These are phyloP conservation scores for Leishmania braziliensis DNA, from an alignment of 208 protist species.

Conservation along the genomic window DNA sequence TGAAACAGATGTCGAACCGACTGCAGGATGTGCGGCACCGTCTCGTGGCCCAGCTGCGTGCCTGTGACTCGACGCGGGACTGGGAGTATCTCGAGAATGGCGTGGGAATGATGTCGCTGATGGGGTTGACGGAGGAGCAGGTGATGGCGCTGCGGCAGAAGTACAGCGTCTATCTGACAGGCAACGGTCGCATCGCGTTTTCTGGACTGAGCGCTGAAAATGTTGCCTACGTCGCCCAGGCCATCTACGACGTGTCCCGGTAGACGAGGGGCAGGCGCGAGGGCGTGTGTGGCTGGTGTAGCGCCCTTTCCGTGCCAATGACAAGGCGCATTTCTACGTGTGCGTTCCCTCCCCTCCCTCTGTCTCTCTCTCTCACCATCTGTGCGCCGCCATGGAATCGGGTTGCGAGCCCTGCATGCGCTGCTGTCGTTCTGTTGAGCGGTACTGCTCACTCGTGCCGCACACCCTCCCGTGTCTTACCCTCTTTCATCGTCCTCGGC, in stretches of 20 bases:
- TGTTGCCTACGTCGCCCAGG: slow-evolving; percentile 72
- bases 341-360: too few species aligned
- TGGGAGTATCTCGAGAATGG: slow-evolving; percentile 95
- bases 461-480: background rate
- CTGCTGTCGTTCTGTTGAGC: background rate
- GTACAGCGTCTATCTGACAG: slow-evolving; percentile 81
- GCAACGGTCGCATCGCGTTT: slow-evolving; percentile 77
- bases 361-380: background rate
- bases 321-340: background rate
- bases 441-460: background rate
- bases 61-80: slow-evolving; percentile 56
- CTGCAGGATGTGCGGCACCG: slow-evolving; percentile 62
- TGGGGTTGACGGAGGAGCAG: slow-evolving; percentile 87
- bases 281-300: background rate
- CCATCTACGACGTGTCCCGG: slow-evolving; percentile 65
- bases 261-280: background rate
- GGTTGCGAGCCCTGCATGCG: background rate
- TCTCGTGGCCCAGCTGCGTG: slow-evolving; percentile 70
- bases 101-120: slow-evolving; percentile 97
- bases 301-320: background rate
- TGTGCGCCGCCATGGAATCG: background rate
- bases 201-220: slow-evolving; percentile 71
- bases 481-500: background rate
- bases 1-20: slow-evolving; percentile 86
- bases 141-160: slow-evolving; percentile 47